Conservation (phyloP, 2,329 filamentous ascomycete species). For the Paecilomyces variotii region DNA sequence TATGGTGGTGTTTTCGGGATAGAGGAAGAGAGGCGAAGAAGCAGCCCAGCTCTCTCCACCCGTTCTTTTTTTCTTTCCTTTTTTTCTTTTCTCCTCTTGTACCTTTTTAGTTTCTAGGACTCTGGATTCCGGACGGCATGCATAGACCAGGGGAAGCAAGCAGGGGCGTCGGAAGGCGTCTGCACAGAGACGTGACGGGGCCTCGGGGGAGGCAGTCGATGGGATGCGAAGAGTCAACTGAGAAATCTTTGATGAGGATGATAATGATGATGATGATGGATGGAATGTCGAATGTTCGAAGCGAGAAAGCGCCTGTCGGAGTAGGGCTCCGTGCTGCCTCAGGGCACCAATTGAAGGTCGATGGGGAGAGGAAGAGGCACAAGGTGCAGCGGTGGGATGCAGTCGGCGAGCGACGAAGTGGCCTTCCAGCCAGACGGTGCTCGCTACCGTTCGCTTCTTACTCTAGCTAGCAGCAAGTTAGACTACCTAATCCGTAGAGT, state of each 20-base stretch:
- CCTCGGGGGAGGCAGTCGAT: not conserved
- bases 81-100: not conserved
- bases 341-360: not conserved
- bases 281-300: not conserved
- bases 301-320: not conserved
- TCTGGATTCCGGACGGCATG: not conserved
- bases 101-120: not conserved
- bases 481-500: no score
- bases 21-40: not conserved
- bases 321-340: not conserved
- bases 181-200: not conserved
- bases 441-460: not conserved
- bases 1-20: not conserved
- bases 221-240: not conserved
- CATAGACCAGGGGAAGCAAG: not conserved
- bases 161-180: not conserved
- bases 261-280: not conserved
- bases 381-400: not conserved
- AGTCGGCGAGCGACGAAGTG: not conserved
- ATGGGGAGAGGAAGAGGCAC: not conserved
- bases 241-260: not conserved
- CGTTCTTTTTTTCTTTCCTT: not conserved
- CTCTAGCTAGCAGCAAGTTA: not conserved
- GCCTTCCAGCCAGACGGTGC: not conserved
- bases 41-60: not conserved